Base-by-base conservation (phyloP, 495 filamentous ascomycete species). In the Bombardia bombarda region DNA sequence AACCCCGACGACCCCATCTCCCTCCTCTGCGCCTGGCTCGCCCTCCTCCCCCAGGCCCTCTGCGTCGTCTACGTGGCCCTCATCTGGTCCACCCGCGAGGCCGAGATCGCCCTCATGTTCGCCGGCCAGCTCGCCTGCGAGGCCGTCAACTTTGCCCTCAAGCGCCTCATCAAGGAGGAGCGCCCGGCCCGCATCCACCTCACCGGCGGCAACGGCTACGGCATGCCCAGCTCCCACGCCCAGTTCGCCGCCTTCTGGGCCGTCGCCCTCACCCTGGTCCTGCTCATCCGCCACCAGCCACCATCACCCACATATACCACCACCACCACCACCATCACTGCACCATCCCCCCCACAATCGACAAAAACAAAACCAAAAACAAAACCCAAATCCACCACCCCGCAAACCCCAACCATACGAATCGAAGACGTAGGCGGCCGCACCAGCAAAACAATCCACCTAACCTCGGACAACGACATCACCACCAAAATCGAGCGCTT, bases 151-250 rank as follows among this genome's bases (percentile, higher is more conserved):
- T 94, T 90, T 65, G 62, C 68, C 2, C 70, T 99, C 13, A 99
- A 99, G 65, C 75, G 93, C 7, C 65, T 85, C 18, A 90, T 99
- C 56, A 90, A 89, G 49, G 87, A 96, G 60, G 87, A 95, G 60
- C 77, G 92, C 18, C 92, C 92, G 23, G 75, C 72, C 40, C 78
- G 82, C 46, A 57, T 67, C 85, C 84, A 84, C 65, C 85, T 86
- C 74, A 37, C 40, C 6, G 39, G 33, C 0, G 84, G 84, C 28
- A 95, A 95, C 62, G 92, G 92, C 46, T 99, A 97, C 56, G 92
- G 92, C 49, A 99, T 99, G 92, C 92, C 92, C n/a, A 89, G 83
- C 34, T 95, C 88, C 20, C 92, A 99, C 67, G 86, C 92, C 8
- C 92, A 99, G 63, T 99, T 95, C 59, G 82, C 86, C 36, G 70